These are phyloP conservation scores for Pythium dissimile DNA, from an alignment of 352 stramenopile species.

Conservation along the genomic window DNA sequence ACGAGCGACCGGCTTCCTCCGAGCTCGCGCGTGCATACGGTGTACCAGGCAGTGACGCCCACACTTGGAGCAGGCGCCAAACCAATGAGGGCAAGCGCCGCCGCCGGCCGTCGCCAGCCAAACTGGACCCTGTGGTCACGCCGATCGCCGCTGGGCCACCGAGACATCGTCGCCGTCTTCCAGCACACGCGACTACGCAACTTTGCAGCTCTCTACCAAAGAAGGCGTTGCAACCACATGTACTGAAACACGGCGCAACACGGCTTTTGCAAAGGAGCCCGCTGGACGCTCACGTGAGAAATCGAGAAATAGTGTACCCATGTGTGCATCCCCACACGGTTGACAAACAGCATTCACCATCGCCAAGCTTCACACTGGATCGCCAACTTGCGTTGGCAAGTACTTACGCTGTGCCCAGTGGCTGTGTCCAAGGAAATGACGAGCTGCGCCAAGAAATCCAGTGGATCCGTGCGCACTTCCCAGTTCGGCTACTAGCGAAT, in stretches of 20 bases:
- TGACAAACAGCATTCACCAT: background rate
- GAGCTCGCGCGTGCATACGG: constrained; percentile 17
- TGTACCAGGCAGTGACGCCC: background rate
- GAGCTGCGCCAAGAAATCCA: constrained; percentile 42
- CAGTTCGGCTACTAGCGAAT: constrained; percentile 43
- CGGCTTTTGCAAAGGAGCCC: no score
- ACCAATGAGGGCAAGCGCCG: background rate
- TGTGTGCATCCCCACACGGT: no score
- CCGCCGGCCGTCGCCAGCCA: background rate
- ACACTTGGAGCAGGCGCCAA: no score
- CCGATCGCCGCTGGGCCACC: background rate
- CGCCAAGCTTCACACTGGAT: background rate
- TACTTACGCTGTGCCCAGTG: no score
- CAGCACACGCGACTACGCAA: background rate
- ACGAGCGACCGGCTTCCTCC: constrained; percentile 9
- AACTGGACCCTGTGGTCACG: constrained; percentile 9
- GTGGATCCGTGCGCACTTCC: constrained; percentile 64
- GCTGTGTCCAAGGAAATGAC: background rate
- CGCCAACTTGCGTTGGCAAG: no score
- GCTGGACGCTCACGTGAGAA: no score
- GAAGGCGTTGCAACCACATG: no score
- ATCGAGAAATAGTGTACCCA: no score
- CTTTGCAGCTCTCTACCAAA: no score
- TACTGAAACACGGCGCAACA: no score
- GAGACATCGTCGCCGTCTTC: background rate